Percentiles rank a stretch among this genome's conserved stretches.
phyloP scores from a whole-genome alignment of 805 yeast genomes.

The Candida awuae region DNA sequence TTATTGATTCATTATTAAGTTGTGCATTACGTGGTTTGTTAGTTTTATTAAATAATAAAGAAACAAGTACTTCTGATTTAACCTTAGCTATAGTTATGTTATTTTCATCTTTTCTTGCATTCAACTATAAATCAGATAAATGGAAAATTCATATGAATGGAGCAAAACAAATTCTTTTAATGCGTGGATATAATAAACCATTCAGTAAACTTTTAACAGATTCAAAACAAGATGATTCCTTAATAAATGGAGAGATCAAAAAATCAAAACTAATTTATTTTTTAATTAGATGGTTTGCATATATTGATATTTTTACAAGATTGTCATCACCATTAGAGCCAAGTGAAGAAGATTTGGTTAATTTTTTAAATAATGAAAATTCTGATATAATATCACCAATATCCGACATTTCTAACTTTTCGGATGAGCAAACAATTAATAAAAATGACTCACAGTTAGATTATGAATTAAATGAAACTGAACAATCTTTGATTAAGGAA shows the following conservation, averaged over 20 bases:
- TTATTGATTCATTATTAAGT: slow-evolving; percentile 46
- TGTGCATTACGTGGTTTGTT: slow-evolving; percentile 53
- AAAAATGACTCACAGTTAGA: slow-evolving; percentile 18
- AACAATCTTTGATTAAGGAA: slow-evolving; percentile 13
- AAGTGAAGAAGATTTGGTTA: slow-evolving; percentile 18
- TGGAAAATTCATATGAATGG: slow-evolving; percentile 65
- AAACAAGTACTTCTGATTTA: slow-evolving; percentile 53
- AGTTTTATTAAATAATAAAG: slow-evolving; percentile 39
- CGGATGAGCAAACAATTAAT: background rate
- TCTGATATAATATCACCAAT: slow-evolving; percentile 10
- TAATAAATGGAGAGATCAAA: slow-evolving; percentile 22
- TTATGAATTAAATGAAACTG: slow-evolving; percentile 22
- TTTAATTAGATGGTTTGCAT: slow-evolving; percentile 60
- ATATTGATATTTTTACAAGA: slow-evolving; percentile 56
- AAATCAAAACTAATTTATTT: slow-evolving; percentile 41
- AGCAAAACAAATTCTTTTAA: slow-evolving; percentile 54
- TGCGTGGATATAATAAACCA: slow-evolving; percentile 38
- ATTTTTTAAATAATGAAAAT: slow-evolving; percentile 7
- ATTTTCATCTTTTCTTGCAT: slow-evolving; percentile 48
- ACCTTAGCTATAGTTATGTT: slow-evolving; percentile 56
- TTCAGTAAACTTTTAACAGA: slow-evolving; percentile 22
- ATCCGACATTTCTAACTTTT: slow-evolving; percentile 1
- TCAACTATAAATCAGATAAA: slow-evolving; percentile 36
- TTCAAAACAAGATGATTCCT: slow-evolving; percentile 10
- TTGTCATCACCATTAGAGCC: slow-evolving; percentile 44